phyloP scores from a whole-genome alignment of 2,329 filamentous ascomycete genomes.

The Colletotrichum sp. region DNA sequence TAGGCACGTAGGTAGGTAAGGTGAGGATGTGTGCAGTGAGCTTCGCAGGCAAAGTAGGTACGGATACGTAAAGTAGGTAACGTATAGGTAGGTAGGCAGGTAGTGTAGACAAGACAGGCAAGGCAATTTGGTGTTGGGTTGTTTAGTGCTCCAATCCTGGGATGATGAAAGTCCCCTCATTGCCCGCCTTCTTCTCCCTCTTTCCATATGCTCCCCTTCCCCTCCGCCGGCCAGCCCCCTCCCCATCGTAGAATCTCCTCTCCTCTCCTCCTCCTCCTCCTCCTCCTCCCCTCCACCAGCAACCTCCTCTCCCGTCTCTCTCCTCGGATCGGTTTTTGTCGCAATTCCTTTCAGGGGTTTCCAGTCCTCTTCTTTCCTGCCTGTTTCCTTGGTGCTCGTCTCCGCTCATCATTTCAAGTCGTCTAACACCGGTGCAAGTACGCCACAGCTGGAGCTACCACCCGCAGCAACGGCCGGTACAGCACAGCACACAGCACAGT shows the following conservation, averaged over 20 bases:
- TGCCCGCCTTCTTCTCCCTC: conserved; percentile 27
- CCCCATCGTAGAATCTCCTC: conserved; percentile 19
- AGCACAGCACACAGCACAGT: neutral
- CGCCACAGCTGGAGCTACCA: neutral
- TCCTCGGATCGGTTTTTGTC: conserved; percentile 20
- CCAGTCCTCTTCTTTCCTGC: conserved; percentile 22
- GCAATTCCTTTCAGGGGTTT: conserved; percentile 23
- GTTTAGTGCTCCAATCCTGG: neutral
- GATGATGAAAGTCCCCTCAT: conserved; percentile 24
- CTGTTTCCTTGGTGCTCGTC: conserved; percentile 22
- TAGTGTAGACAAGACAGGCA: neutral
- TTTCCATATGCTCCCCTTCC: conserved; percentile 21
- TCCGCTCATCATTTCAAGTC: conserved; percentile 20
- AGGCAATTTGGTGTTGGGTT: neutral
- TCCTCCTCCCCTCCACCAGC: neutral
- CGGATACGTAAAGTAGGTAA: neutral
- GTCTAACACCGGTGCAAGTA: neutral
- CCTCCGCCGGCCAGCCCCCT: neutral
- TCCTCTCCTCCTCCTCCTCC: neutral
- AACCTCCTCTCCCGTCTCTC: neutral
- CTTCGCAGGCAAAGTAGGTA: neutral
- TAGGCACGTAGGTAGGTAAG: neutral
- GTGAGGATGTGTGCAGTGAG: neutral
- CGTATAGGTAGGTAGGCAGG: neutral
- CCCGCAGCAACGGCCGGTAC: neutral